Evolutionary conservation across 1,139 yeast genomes (phyloP).

Genomic region (Yueomyces sp.): DNA sequence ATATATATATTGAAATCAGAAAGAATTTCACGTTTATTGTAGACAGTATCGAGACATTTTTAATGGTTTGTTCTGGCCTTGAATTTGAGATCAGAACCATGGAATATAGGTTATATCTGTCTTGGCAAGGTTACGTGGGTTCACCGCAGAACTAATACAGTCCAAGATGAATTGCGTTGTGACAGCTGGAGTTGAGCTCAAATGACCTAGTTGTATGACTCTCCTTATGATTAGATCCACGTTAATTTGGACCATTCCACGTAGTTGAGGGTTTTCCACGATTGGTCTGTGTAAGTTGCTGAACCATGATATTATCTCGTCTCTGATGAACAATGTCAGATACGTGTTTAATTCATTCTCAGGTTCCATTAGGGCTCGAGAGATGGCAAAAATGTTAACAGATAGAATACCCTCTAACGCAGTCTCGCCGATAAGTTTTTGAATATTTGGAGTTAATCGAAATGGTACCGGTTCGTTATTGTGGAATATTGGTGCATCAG

Average conservation of each 20-base stretch:
- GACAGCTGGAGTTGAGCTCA: conserved; percentile 60
- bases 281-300: conserved; percentile 58
- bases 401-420: conserved; percentile 86
- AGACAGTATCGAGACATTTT: background rate
- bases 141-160: conserved; percentile 88
- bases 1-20: too few relatives aligned
- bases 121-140: conserved; percentile 85
- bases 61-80: background rate
- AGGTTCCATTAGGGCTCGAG: conserved; percentile 80
- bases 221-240: conserved; percentile 74
- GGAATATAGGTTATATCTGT: conserved; percentile 97
- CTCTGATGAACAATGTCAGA: conserved; percentile 83
- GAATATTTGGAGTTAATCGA: conserved; percentile 91
- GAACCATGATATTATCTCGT: conserved; percentile 90
- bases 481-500: conserved; percentile 79
- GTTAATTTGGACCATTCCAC: conserved; percentile 80
- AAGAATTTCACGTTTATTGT: background rate
- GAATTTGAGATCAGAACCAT: conserved; percentile 35
- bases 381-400: conserved; percentile 72
- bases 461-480: conserved; percentile 95
- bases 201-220: conserved; percentile 61
- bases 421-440: conserved; percentile 84
- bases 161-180: conserved; percentile 92
- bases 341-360: conserved; percentile 83
- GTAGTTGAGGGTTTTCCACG: conserved; percentile 58